Conservation (phyloP, 768 basidiomycete genomes). For the Tricholoma sp. region DNA sequence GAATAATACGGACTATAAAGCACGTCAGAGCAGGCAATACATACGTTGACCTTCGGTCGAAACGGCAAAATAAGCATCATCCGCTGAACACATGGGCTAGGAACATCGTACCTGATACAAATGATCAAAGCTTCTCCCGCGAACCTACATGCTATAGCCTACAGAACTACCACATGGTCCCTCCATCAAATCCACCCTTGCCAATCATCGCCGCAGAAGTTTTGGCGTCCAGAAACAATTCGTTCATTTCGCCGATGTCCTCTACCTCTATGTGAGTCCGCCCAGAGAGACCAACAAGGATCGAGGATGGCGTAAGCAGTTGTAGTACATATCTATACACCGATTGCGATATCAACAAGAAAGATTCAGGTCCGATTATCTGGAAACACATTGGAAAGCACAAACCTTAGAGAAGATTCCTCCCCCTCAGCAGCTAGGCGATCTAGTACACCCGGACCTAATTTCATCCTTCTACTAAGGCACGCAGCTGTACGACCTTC, state of each 20-base stretch:
- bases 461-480: constrained; percentile 81
- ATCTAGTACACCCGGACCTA: constrained; percentile 74
- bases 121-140: background rate
- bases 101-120: background rate
- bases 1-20: background rate
- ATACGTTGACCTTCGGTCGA: background rate
- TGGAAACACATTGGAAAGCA: constrained; percentile 6
- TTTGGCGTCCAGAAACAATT: constrained; percentile 94
- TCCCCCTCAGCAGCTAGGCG: constrained; percentile 79
- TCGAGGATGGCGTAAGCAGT: constrained; percentile 85
- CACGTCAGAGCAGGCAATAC: background rate
- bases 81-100: background rate
- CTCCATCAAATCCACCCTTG: constrained; percentile 29
- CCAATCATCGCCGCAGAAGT: constrained; percentile 59
- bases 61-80: background rate
- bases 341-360: constrained; percentile 1
- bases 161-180: constrained; percentile 13
- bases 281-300: constrained; percentile 74
- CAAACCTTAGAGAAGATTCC: constrained; percentile 72
- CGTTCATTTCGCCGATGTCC: constrained; percentile 91
- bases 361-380: background rate
- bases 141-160: background rate
- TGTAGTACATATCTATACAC: constrained; percentile 78
- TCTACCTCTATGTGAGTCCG: constrained; percentile 79
- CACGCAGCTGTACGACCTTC: constrained; percentile 81